Evolutionary conservation across 768 basidiomycete species (phyloP), one percentile per base, ranked within the genome.

Genomic region (Tulasnella sp.): DNA sequence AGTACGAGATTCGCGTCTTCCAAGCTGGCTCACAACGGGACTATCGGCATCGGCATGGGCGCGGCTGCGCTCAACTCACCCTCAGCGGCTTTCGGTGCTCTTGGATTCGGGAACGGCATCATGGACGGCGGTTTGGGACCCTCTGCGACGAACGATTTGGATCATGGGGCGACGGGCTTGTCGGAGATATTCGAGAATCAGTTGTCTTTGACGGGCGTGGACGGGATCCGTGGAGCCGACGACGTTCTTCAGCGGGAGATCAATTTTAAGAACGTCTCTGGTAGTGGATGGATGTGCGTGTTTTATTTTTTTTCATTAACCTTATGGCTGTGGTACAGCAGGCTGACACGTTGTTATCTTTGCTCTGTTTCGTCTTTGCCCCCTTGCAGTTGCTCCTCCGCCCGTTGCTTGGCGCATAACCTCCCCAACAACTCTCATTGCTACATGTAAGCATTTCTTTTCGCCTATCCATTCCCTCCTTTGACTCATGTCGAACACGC

Each of bases 21-120:
- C 41, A 82, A 86, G 84, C 64, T 78, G 83, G 46, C 41, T 82
- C 50, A 82, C 83, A 64, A 82, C 83, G 24, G 82, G 85, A 31
- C 82, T 84, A 42, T 83, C 69, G 78, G 72, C 77, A 60, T n/a
- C 60, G 28, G 24, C 60, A 64, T 24, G n/a, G 31, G 22, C 2
- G 3, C 60, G 28, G n/a, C 60, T 24, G 0, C 24, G n/a, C n/a
- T 64, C n/a, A 64, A 64, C 60, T 64, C 60, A 6, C 60, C 60
- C 60, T 64, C 28, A 9, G 60, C 60, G 11, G 60, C 60, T 8
- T 64, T 64, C 60, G 60, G 28, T 18, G 60, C 60, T 64, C 31
- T 64, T 28, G 60, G 60, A 28, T 64, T 64, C n/a, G 60, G 60
- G 7, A 18, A 50, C 31, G n/a, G n/a, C 28, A 1, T 34, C 3